Percentiles rank a stretch among this genome's conserved stretches.
phyloP scores from a whole-genome alignment of 495 filamentous ascomycete genomes.

The Daldinia concentrica region DNA sequence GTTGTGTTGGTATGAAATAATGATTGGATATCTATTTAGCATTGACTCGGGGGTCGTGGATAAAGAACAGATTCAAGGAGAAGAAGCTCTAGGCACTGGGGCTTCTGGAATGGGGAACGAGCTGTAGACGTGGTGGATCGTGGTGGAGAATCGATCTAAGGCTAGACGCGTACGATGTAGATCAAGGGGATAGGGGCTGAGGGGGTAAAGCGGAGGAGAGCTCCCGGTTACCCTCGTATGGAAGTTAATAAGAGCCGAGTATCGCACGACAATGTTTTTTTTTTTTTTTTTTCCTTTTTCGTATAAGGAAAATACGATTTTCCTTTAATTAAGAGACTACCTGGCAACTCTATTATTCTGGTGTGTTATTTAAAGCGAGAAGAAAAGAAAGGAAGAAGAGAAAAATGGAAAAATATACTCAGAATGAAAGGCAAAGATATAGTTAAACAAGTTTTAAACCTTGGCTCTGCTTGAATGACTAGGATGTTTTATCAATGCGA shows the following conservation, averaged over 20 bases:
- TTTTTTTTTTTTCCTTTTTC: no score
- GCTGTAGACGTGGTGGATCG: slow-evolving; percentile 27
- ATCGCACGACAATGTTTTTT: slow-evolving; percentile 4
- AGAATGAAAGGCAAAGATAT: slow-evolving; percentile 18
- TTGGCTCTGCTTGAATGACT: slow-evolving; percentile 16
- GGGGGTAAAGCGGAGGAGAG: slow-evolving; percentile 28
- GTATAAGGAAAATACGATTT: neutral
- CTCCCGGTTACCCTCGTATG: slow-evolving; percentile 6
- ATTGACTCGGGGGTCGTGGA: neutral
- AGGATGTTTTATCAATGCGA: slow-evolving; percentile 42
- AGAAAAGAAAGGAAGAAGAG: neutral
- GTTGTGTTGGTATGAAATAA: neutral
- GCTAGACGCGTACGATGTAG: slow-evolving; percentile 35
- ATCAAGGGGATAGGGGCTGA: slow-evolving; percentile 37
- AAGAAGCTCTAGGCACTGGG: slow-evolving; percentile 11
- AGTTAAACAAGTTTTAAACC: slow-evolving; percentile 32
- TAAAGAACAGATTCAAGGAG: neutral
- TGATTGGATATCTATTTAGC: slow-evolving; percentile 8
- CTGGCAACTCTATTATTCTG: slow-evolving; percentile 11
- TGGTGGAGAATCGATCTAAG: slow-evolving; percentile 38
- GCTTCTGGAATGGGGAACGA: slow-evolving; percentile 22
- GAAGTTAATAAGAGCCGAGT: slow-evolving; percentile 4
- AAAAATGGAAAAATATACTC: slow-evolving; percentile 13
- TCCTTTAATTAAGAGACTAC: neutral
- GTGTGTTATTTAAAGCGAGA: slow-evolving; percentile 14